Evolutionary conservation across 2,329 filamentous ascomycete genomes (phyloP).

Genomic region (Amesomyces nigricolor): DNA sequence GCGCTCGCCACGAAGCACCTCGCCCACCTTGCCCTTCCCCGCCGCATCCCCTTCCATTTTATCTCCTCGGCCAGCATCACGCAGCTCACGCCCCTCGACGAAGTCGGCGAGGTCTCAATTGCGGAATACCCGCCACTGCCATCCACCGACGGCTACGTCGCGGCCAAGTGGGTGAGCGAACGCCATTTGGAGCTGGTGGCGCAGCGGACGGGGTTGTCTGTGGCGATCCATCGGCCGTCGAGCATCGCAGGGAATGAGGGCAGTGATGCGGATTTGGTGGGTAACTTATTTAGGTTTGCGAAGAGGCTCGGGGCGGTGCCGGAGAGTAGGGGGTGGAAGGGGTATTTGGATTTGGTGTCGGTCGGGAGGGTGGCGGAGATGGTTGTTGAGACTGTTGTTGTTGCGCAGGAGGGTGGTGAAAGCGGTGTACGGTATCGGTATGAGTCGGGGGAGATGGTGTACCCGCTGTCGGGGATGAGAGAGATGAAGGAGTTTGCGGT

Average conservation of each 20-base stretch:
- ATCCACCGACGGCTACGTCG: slow-evolving; percentile 28
- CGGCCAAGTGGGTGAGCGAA: slow-evolving; percentile 32
- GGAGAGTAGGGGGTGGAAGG: neutral
- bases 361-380: slow-evolving; percentile 7
- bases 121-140: neutral
- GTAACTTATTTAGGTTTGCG: slow-evolving; percentile 11
- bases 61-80: slow-evolving; percentile 27
- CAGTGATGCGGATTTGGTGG: slow-evolving; percentile 16
- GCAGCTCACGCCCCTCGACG: neutral
- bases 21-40: slow-evolving; percentile 26
- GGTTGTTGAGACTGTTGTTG: slow-evolving; percentile 4
- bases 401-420: neutral
- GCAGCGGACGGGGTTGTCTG: slow-evolving; percentile 16
- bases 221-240: slow-evolving; percentile 30
- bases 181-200: slow-evolving; percentile 25
- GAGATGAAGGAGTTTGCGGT: neutral
- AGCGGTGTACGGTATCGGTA: neutral
- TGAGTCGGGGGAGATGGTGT: neutral
- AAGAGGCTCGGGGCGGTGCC: neutral
- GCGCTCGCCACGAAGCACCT: slow-evolving; percentile 33
- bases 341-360: slow-evolving; percentile 15
- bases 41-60: slow-evolving; percentile 30
- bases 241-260: slow-evolving; percentile 17
- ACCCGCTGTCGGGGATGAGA: neutral
- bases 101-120: neutral